Evolutionary conservation across 2,329 filamentous ascomycete genomes (phyloP), one percentile per base, ranked within the genome.

Genomic region (Didymella glomerata): DNA sequence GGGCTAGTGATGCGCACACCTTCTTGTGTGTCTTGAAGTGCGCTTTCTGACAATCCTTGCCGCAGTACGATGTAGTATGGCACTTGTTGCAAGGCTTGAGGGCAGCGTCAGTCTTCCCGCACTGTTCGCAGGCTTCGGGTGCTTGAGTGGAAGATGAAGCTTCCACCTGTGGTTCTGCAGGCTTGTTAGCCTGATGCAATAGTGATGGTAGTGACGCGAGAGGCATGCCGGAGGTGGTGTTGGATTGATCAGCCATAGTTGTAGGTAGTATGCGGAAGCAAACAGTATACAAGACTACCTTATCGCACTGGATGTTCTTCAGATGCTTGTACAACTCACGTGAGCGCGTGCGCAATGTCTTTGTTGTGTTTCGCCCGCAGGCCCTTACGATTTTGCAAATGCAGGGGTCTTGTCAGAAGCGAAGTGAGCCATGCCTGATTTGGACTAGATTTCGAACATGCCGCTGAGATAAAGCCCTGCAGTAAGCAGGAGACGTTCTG

Each of bases 21-120:
- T 78, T 78, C 68, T 79, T 79, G 65, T 79, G 77, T 41, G 69
- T 62, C 55, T 78, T 79, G 61, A 72, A 73, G 28, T 71, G 68
- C 22, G 74, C 72, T 62, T 79, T 79, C 55, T 77, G 76, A 67
- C 77, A 79, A 28, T 79, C 76, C 22, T 77, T 76, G 8, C 68
- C 74, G 65, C 78, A 79, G 64, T 79, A 79, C 7, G 61, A 53
- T 14, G 75, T 70, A 51, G 70, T 77, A 57, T 79, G 75, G 62
- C 78, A 79, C 54, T 76, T 75, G 18, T 68, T 71, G 64, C 78
- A 79, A 44, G 75, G 68, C 57, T 77, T 78, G 32, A 78, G 67
- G 1, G 64, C 32, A 28, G 36, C 22, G n/a, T 62, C 60, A 0
- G 64, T 59, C 34, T 69, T 68, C 24, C 48, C 40, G 48, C 73